Evolutionary conservation across 192 early-diverging fungal genomes (phyloP).

Genomic region (Kickxella alabastrina): DNA sequence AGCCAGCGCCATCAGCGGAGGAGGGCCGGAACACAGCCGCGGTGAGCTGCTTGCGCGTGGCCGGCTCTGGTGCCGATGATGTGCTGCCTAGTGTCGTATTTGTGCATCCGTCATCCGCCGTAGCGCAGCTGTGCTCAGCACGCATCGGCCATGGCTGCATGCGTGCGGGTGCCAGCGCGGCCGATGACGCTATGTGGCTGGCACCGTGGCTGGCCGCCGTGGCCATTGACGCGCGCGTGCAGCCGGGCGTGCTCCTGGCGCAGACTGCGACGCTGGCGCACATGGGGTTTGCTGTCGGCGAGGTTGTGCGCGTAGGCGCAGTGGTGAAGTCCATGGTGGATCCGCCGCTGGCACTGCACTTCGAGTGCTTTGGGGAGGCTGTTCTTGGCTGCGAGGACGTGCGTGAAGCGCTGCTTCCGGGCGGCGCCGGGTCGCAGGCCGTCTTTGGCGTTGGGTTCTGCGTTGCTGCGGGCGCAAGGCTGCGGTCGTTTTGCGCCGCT

Average conservation of each 20-base stretch:
- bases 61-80: conserved; percentile 20
- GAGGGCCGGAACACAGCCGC: background rate
- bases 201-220: conserved; percentile 18
- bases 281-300: conserved; percentile 14
- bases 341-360: background rate
- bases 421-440: background rate
- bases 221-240: conserved; percentile 11
- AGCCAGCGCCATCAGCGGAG: background rate
- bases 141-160: conserved; percentile 19
- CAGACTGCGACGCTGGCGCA: conserved; percentile 1
- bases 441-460: conserved; percentile 13
- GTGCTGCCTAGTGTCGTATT: conserved; percentile 32
- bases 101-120: conserved; percentile 19
- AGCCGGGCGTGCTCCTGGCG: conserved; percentile 37
- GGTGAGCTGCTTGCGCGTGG: conserved; percentile 26
- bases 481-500: conserved; percentile 8
- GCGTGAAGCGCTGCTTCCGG: background rate
- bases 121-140: conserved; percentile 18
- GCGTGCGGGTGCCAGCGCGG: conserved; percentile 14
- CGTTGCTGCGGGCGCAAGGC: background rate
- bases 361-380: background rate
- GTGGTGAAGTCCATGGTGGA: background rate
- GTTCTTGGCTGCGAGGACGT: conserved; percentile 5
- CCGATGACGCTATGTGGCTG: conserved; percentile 11
- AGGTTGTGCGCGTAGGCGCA: conserved; percentile 22